Base-by-base conservation (phyloP, 140 eudicot genomes). In the Erigeron philadelphicus region DNA sequence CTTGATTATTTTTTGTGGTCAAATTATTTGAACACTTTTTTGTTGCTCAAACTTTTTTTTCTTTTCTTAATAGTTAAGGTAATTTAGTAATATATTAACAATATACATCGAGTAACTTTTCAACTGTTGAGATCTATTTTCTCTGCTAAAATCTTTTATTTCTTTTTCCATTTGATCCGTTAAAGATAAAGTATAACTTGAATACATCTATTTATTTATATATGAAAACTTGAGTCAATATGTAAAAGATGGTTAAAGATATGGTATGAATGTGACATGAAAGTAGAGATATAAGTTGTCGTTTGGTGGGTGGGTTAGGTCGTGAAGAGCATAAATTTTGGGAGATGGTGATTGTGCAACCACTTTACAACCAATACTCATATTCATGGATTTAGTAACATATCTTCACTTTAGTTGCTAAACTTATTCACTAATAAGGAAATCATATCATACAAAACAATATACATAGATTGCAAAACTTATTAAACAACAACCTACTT, bases 301-400 rank as follows among this genome's bases (percentile, higher is more conserved):
- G 41, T 69, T 55, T 69, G 66, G 57, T 70, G 58, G 47, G 54
- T 58, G 66, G 17, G 58, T 58, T 1, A 57, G 15, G 46, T 57
- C 55, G 58, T 71, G 75, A 58, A 58, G 57, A 13, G 75, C 75
- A 21, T 57, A 57, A 71, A 57, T 40, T 49, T 48, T 68, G 70
- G 38, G 38, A 5, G 38, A 58, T 52, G 58, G 75, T 68, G 71
- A 68, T 68, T 50, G 47, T 52, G 15, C 75, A 75, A 21, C 74
- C 57, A 68, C 75, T 68, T 74, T 61, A 45, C 52, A 63, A 74
- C 18, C 25, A 65, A n/a, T 64, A 52, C 12, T 21, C 38, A n/a
- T 64, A 52, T 17, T 21, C 38, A 25, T 46, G n/a, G 12, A 25
- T 71, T 60, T 72, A 9, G 47, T 8, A 52, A 15, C 38, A 31